Evolutionary conservation across 768 basidiomycete genomes (phyloP).

Genomic region (Termitomyces sp.): DNA sequence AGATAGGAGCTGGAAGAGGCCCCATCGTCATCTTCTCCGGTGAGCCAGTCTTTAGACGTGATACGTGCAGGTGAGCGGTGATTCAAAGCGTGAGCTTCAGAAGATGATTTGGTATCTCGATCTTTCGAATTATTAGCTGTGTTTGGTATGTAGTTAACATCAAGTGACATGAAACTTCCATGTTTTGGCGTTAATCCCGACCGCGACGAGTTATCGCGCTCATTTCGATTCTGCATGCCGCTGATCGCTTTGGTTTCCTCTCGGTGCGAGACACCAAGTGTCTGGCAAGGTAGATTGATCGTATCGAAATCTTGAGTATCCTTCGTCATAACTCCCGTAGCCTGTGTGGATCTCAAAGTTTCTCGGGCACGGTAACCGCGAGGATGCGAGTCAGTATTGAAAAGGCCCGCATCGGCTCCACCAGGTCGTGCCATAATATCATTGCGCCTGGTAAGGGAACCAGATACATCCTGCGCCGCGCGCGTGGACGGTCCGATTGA

Average conservation of each 20-base stretch:
- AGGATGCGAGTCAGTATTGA: conserved; percentile 17
- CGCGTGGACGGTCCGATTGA: not conserved
- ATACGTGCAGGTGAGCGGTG: not conserved
- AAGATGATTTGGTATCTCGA: not conserved
- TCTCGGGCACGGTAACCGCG: conserved; percentile 22
- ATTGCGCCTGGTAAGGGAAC: conserved; percentile 7
- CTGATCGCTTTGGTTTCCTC: conserved; percentile 1
- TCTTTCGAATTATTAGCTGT: not conserved
- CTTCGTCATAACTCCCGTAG: conserved; percentile 48
- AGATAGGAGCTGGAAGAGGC: conserved; percentile 11
- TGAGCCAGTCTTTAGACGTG: conserved; percentile 59
- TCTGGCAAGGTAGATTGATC: not conserved
- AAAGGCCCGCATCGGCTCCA: conserved; percentile 7
- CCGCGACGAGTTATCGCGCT: conserved; percentile 16
- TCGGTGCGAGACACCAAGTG: not conserved
- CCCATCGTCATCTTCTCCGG: conserved; percentile 51
- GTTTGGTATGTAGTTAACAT: conserved; percentile 13
- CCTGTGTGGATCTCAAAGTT: conserved; percentile 50
- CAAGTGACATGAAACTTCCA: conserved; percentile 41
- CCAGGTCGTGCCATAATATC: not conserved
- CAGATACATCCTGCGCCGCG: conserved; percentile 9
- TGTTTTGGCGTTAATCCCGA: conserved; percentile 48
- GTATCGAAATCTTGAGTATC: conserved; percentile 19
- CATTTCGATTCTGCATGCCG: not conserved
- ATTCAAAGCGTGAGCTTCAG: not conserved